These are phyloP conservation scores for Blastobotrys terrestris DNA, from an alignment of 805 yeast genomes.

Conservation along the genomic window DNA sequence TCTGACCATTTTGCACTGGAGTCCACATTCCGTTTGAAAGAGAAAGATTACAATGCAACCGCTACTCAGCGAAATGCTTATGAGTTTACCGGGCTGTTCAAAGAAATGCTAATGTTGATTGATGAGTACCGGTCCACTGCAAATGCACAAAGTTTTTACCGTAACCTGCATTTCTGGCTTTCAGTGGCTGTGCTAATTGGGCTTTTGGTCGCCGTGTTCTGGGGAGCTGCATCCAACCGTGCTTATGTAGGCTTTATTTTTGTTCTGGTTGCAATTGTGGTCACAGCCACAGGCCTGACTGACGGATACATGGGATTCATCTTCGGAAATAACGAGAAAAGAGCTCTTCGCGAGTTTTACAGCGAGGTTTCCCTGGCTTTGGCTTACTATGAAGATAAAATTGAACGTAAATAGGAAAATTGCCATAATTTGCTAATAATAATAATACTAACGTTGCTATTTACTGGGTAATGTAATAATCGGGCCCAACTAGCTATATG, in stretches of 20 bases:
- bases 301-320: conserved; percentile 74
- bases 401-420: neutral
- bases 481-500: too few species aligned
- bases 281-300: conserved; percentile 60
- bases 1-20: conserved; percentile 86
- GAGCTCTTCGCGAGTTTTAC: conserved; percentile 73
- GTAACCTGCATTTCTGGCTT: conserved; percentile 55
- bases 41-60: neutral
- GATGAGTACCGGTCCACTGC: conserved; percentile 46
- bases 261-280: conserved; percentile 46
- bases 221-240: conserved; percentile 47
- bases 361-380: conserved; percentile 48
- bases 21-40: conserved; percentile 5
- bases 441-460: neutral
- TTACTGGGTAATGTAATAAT: neutral
- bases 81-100: conserved; percentile 29
- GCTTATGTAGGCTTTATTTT: conserved; percentile 66
- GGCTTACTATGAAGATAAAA: neutral
- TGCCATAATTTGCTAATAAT: neutral
- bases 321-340: conserved; percentile 72
- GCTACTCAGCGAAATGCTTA: neutral
- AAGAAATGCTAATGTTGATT: conserved; percentile 45
- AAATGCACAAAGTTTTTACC: conserved; percentile 55
- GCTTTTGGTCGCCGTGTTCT: conserved; percentile 48
- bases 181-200: conserved; percentile 51